phyloP scores from a whole-genome alignment of 345 rosid species.

The Sisymbrium irio region DNA sequence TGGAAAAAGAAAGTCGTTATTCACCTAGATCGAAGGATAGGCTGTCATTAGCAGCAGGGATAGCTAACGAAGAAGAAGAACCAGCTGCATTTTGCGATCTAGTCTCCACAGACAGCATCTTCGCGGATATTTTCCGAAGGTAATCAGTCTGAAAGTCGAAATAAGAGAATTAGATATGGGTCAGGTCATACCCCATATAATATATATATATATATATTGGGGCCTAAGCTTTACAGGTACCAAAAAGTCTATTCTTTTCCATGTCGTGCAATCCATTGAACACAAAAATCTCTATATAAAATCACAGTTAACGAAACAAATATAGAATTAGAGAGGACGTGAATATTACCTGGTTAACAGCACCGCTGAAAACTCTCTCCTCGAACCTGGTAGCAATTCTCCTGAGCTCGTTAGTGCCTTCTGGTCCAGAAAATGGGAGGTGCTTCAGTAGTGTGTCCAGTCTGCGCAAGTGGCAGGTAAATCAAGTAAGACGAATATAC shows the following conservation, averaged over 20 bases:
- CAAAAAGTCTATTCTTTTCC: neutral
- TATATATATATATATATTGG: too few species aligned
- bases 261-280: neutral
- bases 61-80: slow-evolving; percentile 36
- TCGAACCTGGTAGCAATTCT: slow-evolving; percentile 66
- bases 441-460: slow-evolving; percentile 50
- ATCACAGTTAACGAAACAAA: neutral
- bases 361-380: slow-evolving; percentile 55
- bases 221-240: neutral
- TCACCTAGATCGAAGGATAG: too few species aligned
- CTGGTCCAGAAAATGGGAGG: slow-evolving; percentile 57
- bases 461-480: slow-evolving; percentile 32
- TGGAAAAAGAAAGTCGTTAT: too few species aligned
- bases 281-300: neutral
- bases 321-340: neutral
- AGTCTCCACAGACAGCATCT: slow-evolving; percentile 83
- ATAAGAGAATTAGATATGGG: too few species aligned
- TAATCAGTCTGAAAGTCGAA: slow-evolving; percentile 61
- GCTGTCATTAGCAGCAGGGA: slow-evolving; percentile 34
- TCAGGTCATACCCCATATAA: too few species aligned
- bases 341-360: slow-evolving; percentile 51
- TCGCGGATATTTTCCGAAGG: slow-evolving; percentile 77
- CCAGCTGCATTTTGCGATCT: slow-evolving; percentile 59
- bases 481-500: neutral
- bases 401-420: slow-evolving; percentile 53